Evolutionary conservation across 2,329 filamentous ascomycete genomes (phyloP).

Genomic region (Aspergillus fijiensis): DNA sequence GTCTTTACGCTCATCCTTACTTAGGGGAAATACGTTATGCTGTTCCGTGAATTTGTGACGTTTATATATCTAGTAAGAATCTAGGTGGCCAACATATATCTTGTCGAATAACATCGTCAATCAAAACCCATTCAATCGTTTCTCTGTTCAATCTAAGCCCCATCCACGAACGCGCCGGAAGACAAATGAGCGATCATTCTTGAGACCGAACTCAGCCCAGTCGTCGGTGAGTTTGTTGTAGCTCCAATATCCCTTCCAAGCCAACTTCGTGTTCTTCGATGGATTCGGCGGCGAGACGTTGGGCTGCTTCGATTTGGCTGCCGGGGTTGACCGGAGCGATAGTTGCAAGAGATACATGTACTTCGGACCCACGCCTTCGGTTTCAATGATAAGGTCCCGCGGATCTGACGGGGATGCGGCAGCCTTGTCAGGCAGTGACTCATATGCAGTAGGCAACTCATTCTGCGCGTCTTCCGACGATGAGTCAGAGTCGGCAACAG

Average conservation of each 20-base stretch:
- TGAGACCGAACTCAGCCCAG: conserved; percentile 75
- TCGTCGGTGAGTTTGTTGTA: conserved; percentile 89
- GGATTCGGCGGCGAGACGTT: conserved; percentile 34
- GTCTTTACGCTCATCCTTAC: no score
- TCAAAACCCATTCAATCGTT: neutral
- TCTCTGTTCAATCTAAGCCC: conserved; percentile 39
- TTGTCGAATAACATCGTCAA: neutral
- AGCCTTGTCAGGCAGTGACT: conserved; percentile 18
- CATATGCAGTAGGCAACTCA: conserved; percentile 38
- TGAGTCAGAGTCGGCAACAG: conserved; percentile 28
- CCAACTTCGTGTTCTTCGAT: conserved; percentile 78
- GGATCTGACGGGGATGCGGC: conserved; percentile 30
- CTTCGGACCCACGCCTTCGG: conserved; percentile 73
- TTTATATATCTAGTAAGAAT: no score
- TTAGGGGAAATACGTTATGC: no score
- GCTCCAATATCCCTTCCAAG: conserved; percentile 88
- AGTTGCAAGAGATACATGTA: conserved; percentile 86
- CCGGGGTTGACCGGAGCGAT: conserved; percentile 56
- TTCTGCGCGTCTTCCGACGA: conserved; percentile 14
- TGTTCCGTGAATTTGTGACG: no score
- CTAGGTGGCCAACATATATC: neutral
- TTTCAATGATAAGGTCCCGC: conserved; percentile 76
- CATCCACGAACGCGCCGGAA: conserved; percentile 64
- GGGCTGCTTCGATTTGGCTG: conserved; percentile 50
- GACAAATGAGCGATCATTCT: conserved; percentile 61